Conservation (phyloP, 2,329 filamentous ascomycete species). For the Diaporthe sp. region DNA sequence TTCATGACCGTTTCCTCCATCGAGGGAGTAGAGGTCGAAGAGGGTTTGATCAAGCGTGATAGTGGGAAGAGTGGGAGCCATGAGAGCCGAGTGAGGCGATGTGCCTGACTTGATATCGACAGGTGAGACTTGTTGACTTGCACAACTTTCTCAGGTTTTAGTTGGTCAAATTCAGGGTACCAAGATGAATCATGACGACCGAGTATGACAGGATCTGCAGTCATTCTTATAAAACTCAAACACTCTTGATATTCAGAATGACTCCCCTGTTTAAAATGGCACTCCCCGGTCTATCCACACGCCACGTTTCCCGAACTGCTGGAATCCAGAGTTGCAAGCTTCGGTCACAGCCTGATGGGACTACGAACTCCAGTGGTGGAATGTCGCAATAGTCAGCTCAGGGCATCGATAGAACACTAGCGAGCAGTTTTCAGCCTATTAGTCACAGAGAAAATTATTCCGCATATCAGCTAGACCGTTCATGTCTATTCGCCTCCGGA, state of each 20-base stretch:
- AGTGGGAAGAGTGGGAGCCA: slow-evolving; percentile 14
- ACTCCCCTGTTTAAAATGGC: not conserved
- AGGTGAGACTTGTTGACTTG: not conserved
- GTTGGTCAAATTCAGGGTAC: not conserved
- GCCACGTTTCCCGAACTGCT: not conserved
- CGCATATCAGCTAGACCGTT: not conserved
- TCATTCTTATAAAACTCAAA: slow-evolving; percentile 14
- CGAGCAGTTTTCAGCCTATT: not conserved
- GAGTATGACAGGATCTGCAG: slow-evolving; percentile 18
- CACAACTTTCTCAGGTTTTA: not conserved
- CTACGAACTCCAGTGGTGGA: too few relatives aligned
- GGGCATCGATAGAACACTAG: not conserved
- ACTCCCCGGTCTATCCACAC: not conserved
- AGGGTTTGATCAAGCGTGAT: slow-evolving; percentile 23
- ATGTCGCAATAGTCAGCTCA: slow-evolving; percentile 7
- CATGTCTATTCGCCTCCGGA: not conserved
- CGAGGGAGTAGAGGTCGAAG: slow-evolving; percentile 13
- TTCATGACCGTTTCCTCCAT: slow-evolving; percentile 29
- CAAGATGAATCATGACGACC: not conserved
- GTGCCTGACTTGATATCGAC: not conserved
- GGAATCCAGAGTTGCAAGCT: too few relatives aligned
- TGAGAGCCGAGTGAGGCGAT: not conserved
- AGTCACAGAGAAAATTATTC: not conserved
- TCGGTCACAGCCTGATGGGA: too few relatives aligned
- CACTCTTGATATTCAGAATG: not conserved